Evolutionary conservation across 257 asterid genomes (phyloP), one percentile per base, ranked within the genome.

Genomic region (Solanum pinnatisectum): DNA sequence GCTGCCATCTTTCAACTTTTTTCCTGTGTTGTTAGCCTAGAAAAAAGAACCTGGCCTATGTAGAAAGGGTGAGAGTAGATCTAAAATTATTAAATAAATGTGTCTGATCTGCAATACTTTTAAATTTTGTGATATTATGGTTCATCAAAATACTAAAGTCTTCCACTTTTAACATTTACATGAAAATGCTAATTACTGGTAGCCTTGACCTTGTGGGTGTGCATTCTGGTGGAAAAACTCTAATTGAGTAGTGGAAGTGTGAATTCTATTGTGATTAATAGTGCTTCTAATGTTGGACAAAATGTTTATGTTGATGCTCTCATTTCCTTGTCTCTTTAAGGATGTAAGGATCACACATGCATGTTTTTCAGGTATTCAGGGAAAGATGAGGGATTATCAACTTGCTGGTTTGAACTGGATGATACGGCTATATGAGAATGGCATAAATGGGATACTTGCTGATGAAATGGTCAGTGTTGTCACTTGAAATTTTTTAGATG

Each of bases 301-400:
- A 81, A 11, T 46, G 59, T 30, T 63, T 44, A n/a, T 52, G n/a
- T 82, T 30, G 16, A 49, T 82, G 16, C 70, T 82, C 70, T 82
- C 86, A 82, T 82, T 44, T 46, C 68, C 68, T 30, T 1, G 16
- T 30, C 70, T 82, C 70, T 46, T 49, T 16, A 44, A 27, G 85
- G 67, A 44, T 44, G 85, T 44, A 79, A 44, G 27, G 23, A 65
- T 82, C 60, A 82, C 70, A 82, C 15, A 15, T 30, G 44, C 44
- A 13, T 79, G 85, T 32, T 82, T 82, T 10, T 49, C 93, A 97
- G 99, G 99, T 89, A 97, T 97, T 89, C 98, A 97, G 86, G 99
- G 99, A 73, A 97, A 97, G 97, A 97, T 97, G 99, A 94, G 99
- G 90, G 99, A 97, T 91, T 97, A 97, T 92, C 99, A 97, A 88